phyloP scores from a whole-genome alignment of 495 filamentous ascomycete genomes.

The Talaromyces proteolyticus region DNA sequence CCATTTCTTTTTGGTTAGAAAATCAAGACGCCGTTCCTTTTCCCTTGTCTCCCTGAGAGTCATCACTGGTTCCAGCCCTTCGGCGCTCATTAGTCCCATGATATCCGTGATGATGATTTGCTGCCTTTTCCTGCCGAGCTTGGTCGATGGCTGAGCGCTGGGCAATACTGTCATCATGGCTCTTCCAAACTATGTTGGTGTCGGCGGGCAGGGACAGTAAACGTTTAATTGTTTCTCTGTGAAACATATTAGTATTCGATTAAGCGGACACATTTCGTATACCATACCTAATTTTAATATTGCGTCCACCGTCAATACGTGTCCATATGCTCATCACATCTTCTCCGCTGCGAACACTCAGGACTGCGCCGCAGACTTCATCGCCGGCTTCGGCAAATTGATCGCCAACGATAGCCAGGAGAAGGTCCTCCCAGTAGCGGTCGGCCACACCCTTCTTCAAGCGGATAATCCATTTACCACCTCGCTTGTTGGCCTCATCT shows the following conservation, averaged over 20 bases:
- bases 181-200: slow-evolving; percentile 91
- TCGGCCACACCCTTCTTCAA: slow-evolving; percentile 95
- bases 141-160: slow-evolving; percentile 78
- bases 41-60: slow-evolving; percentile 36
- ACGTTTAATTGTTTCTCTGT: slow-evolving; percentile 87
- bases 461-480: slow-evolving; percentile 95
- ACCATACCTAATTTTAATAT: slow-evolving; percentile 95
- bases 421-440: slow-evolving; percentile 95
- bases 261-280: too few species aligned
- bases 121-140: slow-evolving; percentile 69
- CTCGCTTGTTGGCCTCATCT: slow-evolving; percentile 91
- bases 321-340: slow-evolving; percentile 98
- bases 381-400: slow-evolving; percentile 92
- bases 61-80: slow-evolving; percentile 38
- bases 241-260: slow-evolving; percentile 1
- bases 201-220: slow-evolving; percentile 77
- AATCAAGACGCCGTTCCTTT: slow-evolving; percentile 31
- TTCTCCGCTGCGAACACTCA: slow-evolving; percentile 92
- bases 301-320: slow-evolving; percentile 80
- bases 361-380: slow-evolving; percentile 88
- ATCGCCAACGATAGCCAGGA: slow-evolving; percentile 87
- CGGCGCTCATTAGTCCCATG: slow-evolving; percentile 34
- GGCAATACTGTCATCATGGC: slow-evolving; percentile 77
- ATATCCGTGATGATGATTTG: slow-evolving; percentile 30
- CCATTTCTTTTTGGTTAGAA: slow-evolving; percentile 6